Conservation (phyloP, 768 basidiomycete genomes). For the Lyophyllum decastes region DNA sequence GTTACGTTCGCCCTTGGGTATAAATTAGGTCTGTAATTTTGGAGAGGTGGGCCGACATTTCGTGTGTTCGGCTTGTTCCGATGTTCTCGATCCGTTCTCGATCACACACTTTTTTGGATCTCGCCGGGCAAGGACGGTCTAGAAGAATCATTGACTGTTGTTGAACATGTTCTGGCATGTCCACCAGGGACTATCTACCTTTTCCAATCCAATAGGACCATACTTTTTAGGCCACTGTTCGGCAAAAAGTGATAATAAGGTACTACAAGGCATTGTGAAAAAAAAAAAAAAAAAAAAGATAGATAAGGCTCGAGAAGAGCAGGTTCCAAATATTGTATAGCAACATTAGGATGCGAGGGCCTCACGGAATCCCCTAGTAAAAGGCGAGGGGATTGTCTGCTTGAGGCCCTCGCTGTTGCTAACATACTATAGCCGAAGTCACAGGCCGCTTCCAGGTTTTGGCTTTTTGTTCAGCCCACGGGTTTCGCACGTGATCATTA, state of each 20-base stretch:
- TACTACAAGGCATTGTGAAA: neutral
- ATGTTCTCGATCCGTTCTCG: neutral
- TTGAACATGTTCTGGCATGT: too few relatives aligned
- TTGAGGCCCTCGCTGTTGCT: slow-evolving; percentile 48
- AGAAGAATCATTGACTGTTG: too few relatives aligned
- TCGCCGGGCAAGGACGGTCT: too few relatives aligned
- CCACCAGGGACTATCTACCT: too few relatives aligned
- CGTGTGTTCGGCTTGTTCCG: slow-evolving; percentile 1
- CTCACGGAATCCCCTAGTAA: slow-evolving; percentile 58
- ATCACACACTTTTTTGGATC: neutral
- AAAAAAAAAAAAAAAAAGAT: slow-evolving; percentile 15
- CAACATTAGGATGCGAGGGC: slow-evolving; percentile 42
- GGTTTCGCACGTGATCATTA: slow-evolving; percentile 32
- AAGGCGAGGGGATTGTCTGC: slow-evolving; percentile 57
- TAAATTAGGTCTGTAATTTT: neutral
- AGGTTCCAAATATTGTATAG: slow-evolving; percentile 44
- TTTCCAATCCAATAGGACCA: too few relatives aligned
- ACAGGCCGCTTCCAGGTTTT: slow-evolving; percentile 13
- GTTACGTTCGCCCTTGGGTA: neutral
- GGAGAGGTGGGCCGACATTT: slow-evolving; percentile 4
- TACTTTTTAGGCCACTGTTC: too few relatives aligned
- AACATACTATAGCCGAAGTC: neutral
- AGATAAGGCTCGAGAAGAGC: slow-evolving; percentile 31
- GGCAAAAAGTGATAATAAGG: neutral
- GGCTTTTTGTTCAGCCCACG: slow-evolving; percentile 43